Percentiles rank a stretch among this genome's conserved stretches.
These are phyloP conservation scores for Penicillium griseofulvum DNA, from an alignment of 2,329 filamentous ascomycete species.

Conservation along the genomic window DNA sequence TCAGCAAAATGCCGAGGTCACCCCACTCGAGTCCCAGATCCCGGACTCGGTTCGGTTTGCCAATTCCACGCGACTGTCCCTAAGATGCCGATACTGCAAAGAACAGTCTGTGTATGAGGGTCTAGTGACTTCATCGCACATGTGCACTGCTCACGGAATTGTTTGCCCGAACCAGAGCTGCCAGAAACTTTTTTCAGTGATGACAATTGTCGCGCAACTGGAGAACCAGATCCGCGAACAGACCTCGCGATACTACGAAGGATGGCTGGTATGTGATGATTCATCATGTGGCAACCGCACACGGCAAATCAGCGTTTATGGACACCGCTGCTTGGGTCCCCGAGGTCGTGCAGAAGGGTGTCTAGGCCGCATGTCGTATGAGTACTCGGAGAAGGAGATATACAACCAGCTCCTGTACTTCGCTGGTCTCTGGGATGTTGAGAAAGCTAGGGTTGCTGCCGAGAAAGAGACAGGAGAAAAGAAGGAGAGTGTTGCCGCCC, in stretches of 20 bases:
- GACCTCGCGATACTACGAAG: constrained; percentile 84
- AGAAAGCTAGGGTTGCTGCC: constrained; percentile 65
- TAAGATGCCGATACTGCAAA: constrained; percentile 82
- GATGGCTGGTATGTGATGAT: constrained; percentile 88
- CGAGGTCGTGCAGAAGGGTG: constrained; percentile 82
- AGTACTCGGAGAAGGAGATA: constrained; percentile 81
- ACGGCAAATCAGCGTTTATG: constrained; percentile 89
- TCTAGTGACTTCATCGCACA: constrained; percentile 56
- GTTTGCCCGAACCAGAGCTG: constrained; percentile 66
- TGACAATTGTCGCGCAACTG: constrained; percentile 80
- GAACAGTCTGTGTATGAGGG: constrained; percentile 72
- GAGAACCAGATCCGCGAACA: constrained; percentile 78
- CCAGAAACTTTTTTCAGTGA: constrained; percentile 60
- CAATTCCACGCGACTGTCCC: constrained; percentile 69
- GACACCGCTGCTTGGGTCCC: constrained; percentile 82
- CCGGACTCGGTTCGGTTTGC: constrained; percentile 87
- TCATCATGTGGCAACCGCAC: constrained; percentile 81
- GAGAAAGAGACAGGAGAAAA: constrained; percentile 54
- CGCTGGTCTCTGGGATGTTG: constrained; percentile 80
- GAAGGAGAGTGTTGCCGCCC: constrained; percentile 63
- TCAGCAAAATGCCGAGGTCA: constrained; percentile 66
- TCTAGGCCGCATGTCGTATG: constrained; percentile 81
- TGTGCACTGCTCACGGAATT: constrained; percentile 71
- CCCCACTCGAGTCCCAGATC: constrained; percentile 90
- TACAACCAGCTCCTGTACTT: constrained; percentile 96